Evolutionary conservation across 495 filamentous ascomycete genomes (phyloP), one percentile per base, ranked within the genome.

Genomic region (Penicillium crystallinum): DNA sequence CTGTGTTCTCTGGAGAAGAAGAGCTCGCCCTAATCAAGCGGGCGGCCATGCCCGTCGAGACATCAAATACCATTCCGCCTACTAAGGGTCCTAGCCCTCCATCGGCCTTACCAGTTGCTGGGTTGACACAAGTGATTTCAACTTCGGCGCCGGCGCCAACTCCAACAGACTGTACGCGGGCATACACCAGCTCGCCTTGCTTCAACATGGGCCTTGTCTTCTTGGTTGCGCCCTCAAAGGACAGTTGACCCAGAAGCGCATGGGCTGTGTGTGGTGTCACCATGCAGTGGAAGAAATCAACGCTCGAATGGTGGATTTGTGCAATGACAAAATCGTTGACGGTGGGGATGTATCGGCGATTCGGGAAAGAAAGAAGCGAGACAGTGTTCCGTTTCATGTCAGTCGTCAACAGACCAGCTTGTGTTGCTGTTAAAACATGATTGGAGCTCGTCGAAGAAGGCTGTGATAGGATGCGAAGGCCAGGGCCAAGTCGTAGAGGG

Each of bases 181-280:
- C 91, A 69, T 97, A 97, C 27, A 97, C 89, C 9, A 96, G 66
- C 36, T 86, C 81, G 27, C 91, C 90, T 3, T 80, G 66, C 34
- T 73, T 68, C 53, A 98, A 77, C 50, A 86, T 77, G 3, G 93
- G 93, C 8, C 90, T 81, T 3, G 90, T 95, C 66, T 97, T 98
- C 67, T 90, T 95, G 31, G 84, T 91, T 21, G 90, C 93, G 52
- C 82, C 81, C 67, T 96, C 91, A 65, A 98, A 98, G 19, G 91
- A 81, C 7, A 98, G 79, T 59, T 95, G 88, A 0, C 90, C 89
- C 1, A 98, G 81, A 8, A 85, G 72, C 2, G 89, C 90, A 56
- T 83, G 78, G 8, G 90, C 67, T 1, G 86, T 85, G 64, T 95
- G 83, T 7, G 84, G 82, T 0, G 80, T 81, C 27, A 90, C 69